Conservation (phyloP, 78 protist species). For the slime mould (Dictyostelium discoideum) region dicty_2.7 NC_007091.3:4453501-4454000, state of each 20-base stretch:
- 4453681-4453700: not conserved
- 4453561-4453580: not conserved
- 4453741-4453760: not conserved
- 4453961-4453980: not conserved
- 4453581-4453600: conserved; percentile 3
- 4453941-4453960: not conserved
- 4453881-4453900: not conserved
- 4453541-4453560: not conserved
- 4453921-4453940: not conserved
- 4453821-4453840: not conserved
- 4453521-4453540: conserved; percentile 18
- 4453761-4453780: conserved; percentile 18
- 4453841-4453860: not conserved
- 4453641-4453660: not conserved
- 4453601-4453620: conserved; percentile 38
- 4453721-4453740: not conserved
- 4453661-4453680: not conserved
- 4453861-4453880: conserved; percentile 13
- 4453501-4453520: not conserved
- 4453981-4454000: not conserved
- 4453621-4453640: conserved; percentile 17
- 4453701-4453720: not conserved
- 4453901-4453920: not conserved
- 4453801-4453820: not conserved
- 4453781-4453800: not conserved